Percentiles rank a stretch among this genome's conserved stretches.
These are phyloP conservation scores for Pythium monospermum DNA, from an alignment of 352 stramenopile genomes.

Conservation along the genomic window DNA sequence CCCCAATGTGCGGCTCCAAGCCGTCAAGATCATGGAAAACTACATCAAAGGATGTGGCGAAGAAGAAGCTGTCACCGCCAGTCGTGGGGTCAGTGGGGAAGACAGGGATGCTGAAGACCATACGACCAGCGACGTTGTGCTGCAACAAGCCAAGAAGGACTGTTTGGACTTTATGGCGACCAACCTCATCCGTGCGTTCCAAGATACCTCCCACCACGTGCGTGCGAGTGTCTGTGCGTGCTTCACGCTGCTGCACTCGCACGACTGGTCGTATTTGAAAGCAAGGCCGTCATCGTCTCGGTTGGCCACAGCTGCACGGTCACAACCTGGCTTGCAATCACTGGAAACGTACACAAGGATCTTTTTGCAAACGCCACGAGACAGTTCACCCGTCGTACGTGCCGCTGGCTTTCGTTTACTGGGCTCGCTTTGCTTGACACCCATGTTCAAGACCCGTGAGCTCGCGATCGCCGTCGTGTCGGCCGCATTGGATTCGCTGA, in stretches of 20 bases:
- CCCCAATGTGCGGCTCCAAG: constrained; percentile 80
- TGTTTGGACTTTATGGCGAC: constrained; percentile 76
- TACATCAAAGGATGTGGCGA: constrained; percentile 70
- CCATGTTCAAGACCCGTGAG: constrained; percentile 68
- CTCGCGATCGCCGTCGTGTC: constrained; percentile 61
- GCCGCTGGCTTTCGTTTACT: constrained; percentile 75
- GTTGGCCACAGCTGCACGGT: constrained; percentile 27
- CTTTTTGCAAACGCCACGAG: constrained; percentile 72
- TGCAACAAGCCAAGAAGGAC: constrained; percentile 25
- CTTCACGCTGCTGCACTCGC: constrained; percentile 70
- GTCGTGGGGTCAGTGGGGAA: too few relatives aligned
- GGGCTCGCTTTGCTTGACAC: constrained; percentile 63
- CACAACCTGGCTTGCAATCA: constrained; percentile 23
- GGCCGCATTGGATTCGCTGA: constrained; percentile 56
- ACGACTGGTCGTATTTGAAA: constrained; percentile 61
- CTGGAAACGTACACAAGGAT: constrained; percentile 66
- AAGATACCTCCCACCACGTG: constrained; percentile 83
- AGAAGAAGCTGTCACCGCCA: neutral
- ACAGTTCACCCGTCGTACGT: constrained; percentile 76
- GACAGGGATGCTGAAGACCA: too few relatives aligned
- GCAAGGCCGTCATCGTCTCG: constrained; percentile 23
- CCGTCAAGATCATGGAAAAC: constrained; percentile 85
- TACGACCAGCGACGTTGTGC: neutral
- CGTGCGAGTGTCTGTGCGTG: constrained; percentile 83
- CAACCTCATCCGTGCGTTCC: constrained; percentile 76